Base-by-base conservation (phyloP, 2,329 filamentous ascomycete genomes). In the Hymenotorrendiella dingleyae region DNA sequence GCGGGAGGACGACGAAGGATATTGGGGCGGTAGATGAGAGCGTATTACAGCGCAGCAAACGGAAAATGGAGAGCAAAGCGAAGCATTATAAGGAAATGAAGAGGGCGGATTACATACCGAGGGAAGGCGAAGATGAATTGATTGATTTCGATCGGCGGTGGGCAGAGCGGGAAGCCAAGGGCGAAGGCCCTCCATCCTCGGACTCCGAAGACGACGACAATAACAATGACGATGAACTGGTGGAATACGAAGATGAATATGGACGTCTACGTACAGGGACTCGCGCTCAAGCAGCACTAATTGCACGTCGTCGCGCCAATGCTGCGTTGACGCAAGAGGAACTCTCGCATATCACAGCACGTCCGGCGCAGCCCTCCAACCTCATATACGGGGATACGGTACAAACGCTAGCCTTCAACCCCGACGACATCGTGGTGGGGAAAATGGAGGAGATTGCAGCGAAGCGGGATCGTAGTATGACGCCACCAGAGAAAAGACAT, bases 131-230 rank as follows among this genome's bases (percentile, higher is more conserved):
- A 54, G 78, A 81, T 54, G 74, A 77, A 19, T 75, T 94, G 20
- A 84, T 98, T 3, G 91, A 98, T 67, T 98, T 98, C 64, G 93
- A 97, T 65, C 75, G 84, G 47, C 98, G 97, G 67, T 97, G 93
- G 90, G 88, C 84, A 0, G 86, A 94, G 59, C 68, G 70, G 19
- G 70, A 80, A 42, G 64, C 62, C 3, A 57, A 59, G 1, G 65
- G 60, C 8, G 53, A 58, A 14, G 49, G n/a, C n/a, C n/a, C 4
- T n/a, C 43, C 47, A 37, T 36, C 59, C 16, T 80, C 83, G 43
- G 84, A 82, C 48, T 71, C 78, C 28, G 80, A 87, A 53, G 83
- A 86, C 49, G 66, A 70, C 45, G 48, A 67, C 6, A 64, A 62
- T 2, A 64, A 67, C 2, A 68, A 69, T 11, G 45, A 59, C 51